Percentiles rank a stretch among this genome's conserved stretches.
phyloP scores from a whole-genome alignment of 108 stramenopile species.

The Tribonema minus region DNA sequence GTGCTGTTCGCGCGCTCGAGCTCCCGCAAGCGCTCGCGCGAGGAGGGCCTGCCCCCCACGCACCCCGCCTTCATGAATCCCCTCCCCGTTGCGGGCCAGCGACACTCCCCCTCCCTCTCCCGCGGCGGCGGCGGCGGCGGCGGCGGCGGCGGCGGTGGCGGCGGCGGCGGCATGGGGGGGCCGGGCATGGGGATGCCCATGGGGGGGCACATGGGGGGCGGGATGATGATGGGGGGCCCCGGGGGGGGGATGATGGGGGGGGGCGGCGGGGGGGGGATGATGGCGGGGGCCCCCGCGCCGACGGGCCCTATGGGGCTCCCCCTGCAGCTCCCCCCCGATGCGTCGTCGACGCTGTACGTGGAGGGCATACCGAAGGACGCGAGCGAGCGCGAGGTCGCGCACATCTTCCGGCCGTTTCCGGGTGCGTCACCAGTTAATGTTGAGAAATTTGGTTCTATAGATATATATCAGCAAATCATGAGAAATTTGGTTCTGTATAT shows the following conservation, averaged over 20 bases:
- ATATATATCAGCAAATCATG: no score
- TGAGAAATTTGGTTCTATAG: no score
- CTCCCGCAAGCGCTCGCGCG: not conserved
- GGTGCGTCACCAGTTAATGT: no score
- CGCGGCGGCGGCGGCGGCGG: not conserved
- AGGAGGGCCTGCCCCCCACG: no score
- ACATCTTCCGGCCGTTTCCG: constrained; percentile 46
- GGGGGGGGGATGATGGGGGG: not conserved
- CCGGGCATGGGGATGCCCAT: not conserved
- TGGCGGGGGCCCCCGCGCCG: not conserved
- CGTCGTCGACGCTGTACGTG: constrained; percentile 31
- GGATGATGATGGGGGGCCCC: not conserved
- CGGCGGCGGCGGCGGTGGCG: not conserved
- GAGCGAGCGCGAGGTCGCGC: constrained; percentile 30
- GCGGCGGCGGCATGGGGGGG: not conserved
- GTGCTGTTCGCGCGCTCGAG: not conserved
- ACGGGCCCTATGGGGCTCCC: constrained; percentile 26
- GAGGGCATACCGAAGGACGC: constrained; percentile 26
- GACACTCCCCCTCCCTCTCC: not conserved
- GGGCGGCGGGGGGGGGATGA: not conserved
- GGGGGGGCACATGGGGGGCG: not conserved
- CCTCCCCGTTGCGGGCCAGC: not conserved
- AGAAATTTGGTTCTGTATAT: no score
- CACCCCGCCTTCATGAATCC: no score
- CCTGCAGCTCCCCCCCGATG: constrained; percentile 14